Conservation (phyloP, 352 stramenopile species). For the Thraustochytrium striatum region DNA sequence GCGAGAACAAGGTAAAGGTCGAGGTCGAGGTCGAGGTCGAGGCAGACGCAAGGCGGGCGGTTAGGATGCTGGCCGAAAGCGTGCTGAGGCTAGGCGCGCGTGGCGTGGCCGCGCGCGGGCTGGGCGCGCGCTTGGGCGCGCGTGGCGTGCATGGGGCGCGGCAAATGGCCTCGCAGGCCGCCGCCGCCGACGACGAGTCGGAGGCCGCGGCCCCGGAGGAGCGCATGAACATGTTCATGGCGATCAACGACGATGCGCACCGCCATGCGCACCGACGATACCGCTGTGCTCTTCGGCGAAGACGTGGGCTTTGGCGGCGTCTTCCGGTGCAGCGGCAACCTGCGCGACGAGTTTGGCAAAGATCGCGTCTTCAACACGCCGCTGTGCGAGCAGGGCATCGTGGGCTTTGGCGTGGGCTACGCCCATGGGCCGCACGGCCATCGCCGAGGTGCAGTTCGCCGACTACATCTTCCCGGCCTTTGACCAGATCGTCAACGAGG, state of each 20-base stretch:
- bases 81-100: too few relatives aligned
- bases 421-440: constrained; percentile 89
- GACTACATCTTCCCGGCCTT: constrained; percentile 97
- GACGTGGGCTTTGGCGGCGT: constrained; percentile 97
- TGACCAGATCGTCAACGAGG: constrained; percentile 95
- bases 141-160: neutral
- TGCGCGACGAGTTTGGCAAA: constrained; percentile 86
- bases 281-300: constrained; percentile 87
- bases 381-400: constrained; percentile 79
- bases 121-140: neutral
- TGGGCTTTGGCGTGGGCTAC: constrained; percentile 94
- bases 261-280: constrained; percentile 77
- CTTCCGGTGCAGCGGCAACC: constrained; percentile 90
- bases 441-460: constrained; percentile 95
- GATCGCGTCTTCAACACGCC: constrained; percentile 94
- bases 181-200: neutral
- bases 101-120: too few relatives aligned
- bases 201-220: constrained; percentile 40
- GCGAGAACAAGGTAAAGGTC: too few relatives aligned
- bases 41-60: too few relatives aligned
- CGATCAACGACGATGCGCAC: constrained; percentile 85
- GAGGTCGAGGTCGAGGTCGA: too few relatives aligned
- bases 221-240: constrained; percentile 86
- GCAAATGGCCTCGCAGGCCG: neutral
- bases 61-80: too few relatives aligned